Evolutionary conservation across 352 stramenopile genomes (phyloP), one percentile per base, ranked within the genome.

Genomic region (Nothophytophthora sp.): DNA sequence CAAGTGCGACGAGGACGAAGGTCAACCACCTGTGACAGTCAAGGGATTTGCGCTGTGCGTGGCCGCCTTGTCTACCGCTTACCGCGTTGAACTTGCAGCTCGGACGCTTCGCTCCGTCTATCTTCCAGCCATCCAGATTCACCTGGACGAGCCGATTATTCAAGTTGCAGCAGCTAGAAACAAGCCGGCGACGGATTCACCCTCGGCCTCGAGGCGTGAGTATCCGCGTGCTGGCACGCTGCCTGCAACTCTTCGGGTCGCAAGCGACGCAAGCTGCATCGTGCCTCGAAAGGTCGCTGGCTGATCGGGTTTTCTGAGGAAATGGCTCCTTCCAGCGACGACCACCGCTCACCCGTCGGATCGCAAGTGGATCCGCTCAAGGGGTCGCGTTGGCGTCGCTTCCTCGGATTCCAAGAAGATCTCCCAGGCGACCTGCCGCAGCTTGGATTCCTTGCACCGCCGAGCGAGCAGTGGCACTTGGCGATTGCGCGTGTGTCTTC

Each of bases 91-190:
- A 55, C 57, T 59, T 54, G 55, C 49, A 59, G 28, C 54, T 45
- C 47, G 53, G 32, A 20, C n/a, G 13, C 32, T 19, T 30, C 50
- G 44, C 37, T 56, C 45, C 50, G 33, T 55, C 58, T 62, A 67
- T 65, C 51, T 48, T 65, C 55, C 55, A 33, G 42, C 56, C 36
- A 65, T 55, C 56, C 19, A 55, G 49, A 55, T 60, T 50, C 37
- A 60, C 44, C 33, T 44, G 40, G 54, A 67, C 44, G 27, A 39
- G 18, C 19, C 23, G 41, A 30, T 56, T 49, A 50, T 60, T 66
- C 50, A 66, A 66, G 43, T 61, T 66, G 35, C 57, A 67, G 50
- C 57, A 61, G 57, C 43, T 41, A 66, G 57, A 66, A 66, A 56
- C 37, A 24, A 57, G 42, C 24, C 41, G 24, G 18, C 33, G 33